A percentile compares a stretch with the other conserved stretches of the same genome.
Conservation (phyloP, 2,329 filamentous ascomycete genomes). For the Pseudogymnoascus destructans region DNA sequence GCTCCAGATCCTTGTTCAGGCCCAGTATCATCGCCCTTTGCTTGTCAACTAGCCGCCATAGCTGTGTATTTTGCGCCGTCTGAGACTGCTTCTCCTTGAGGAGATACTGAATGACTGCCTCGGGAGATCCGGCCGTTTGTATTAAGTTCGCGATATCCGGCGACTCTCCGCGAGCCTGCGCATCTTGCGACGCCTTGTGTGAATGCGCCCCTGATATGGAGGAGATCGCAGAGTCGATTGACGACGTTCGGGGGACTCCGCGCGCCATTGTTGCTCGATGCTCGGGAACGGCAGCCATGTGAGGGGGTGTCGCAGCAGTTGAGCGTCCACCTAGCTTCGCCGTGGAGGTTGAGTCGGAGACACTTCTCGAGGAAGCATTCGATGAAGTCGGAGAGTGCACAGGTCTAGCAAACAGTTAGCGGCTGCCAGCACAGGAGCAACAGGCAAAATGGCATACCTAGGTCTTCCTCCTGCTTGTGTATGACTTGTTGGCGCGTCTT, state of each 20-base stretch:
- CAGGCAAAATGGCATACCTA: neutral
- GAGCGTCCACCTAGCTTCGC: constrained; percentile 18
- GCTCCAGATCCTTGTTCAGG: constrained; percentile 86
- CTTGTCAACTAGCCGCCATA: constrained; percentile 95
- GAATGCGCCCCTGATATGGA: constrained; percentile 49
- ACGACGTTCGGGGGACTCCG: constrained; percentile 56
- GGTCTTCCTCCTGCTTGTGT: neutral
- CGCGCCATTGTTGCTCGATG: constrained; percentile 23
- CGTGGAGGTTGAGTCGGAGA: constrained; percentile 24
- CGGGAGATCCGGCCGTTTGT: constrained; percentile 72
- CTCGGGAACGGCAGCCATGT: constrained; percentile 21
- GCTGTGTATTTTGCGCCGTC: constrained; percentile 75
- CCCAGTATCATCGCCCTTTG: constrained; percentile 88
- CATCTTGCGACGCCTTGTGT: constrained; percentile 45
- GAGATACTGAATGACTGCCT: constrained; percentile 77
- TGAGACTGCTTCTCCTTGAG: constrained; percentile 85
- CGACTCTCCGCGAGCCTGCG: constrained; percentile 34
- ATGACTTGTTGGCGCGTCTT: constrained; percentile 14
- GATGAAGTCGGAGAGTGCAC: constrained; percentile 9
- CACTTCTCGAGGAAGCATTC: constrained; percentile 25
- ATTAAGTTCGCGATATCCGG: constrained; percentile 70
- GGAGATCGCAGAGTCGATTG: constrained; percentile 88
- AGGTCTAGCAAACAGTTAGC: constrained; percentile 1
- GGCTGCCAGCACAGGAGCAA: neutral
- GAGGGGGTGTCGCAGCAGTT: constrained; percentile 15